These are phyloP conservation scores for Eimeria sp. DNA, from an alignment of 169 alveolate species.

Conservation along the genomic window DNA sequence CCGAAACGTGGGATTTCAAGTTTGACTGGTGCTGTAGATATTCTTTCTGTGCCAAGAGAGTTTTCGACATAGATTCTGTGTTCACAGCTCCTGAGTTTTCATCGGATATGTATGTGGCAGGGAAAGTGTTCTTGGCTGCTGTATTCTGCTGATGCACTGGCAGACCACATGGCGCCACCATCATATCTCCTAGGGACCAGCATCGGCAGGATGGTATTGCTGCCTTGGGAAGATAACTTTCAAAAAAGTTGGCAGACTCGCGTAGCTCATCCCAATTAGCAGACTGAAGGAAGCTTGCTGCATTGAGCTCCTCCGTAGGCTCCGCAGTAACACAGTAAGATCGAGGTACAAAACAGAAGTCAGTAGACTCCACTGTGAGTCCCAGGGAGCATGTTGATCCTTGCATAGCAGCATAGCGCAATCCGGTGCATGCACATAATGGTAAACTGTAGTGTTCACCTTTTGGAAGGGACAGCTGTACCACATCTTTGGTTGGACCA, in stretches of 20 bases:
- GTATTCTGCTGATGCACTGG: not conserved
- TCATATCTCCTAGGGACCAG: conserved; percentile 7
- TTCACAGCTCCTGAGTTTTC: not conserved
- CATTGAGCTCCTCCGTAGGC: not conserved
- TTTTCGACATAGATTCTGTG: not conserved
- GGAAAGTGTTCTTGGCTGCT: not conserved
- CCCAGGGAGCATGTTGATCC: conserved; percentile 34
- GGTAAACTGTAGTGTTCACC: not conserved
- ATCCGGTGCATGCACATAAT: conserved; percentile 29
- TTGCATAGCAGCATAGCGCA: not conserved
- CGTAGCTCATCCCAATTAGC: not conserved
- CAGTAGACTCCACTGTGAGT: not conserved
- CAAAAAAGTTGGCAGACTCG: not conserved
- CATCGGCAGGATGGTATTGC: conserved; percentile 30
- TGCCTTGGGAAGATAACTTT: conserved; percentile 1
- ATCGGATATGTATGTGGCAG: not conserved
- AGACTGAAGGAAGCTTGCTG: not conserved
- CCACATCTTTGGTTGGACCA: not conserved
- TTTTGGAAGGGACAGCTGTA: not conserved
- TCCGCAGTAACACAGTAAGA: conserved; percentile 54
- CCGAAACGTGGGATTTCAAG: not conserved
- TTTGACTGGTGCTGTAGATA: not conserved
- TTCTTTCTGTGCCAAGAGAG: not conserved
- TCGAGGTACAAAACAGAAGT: conserved; percentile 32
- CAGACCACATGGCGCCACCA: conserved; percentile 62